Base-by-base conservation (phyloP, 768 basidiomycete species). In the Phanerochaete sordida region DNA sequence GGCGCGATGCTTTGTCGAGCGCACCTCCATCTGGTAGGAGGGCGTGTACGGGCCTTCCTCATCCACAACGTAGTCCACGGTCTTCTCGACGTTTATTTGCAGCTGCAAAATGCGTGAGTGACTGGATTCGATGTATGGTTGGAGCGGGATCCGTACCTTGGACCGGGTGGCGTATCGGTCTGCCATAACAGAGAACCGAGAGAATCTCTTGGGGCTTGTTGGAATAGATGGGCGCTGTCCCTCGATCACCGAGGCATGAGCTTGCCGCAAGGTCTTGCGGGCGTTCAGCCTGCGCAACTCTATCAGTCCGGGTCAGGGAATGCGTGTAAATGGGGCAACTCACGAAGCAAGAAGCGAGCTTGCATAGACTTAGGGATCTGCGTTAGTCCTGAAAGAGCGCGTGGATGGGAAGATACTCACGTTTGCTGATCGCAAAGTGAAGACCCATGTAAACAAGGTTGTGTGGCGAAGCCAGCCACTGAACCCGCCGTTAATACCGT, bases 291-390 rank as follows among this genome's bases (percentile, higher is more conserved):
- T 68, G 57, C 16, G 44, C 26, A 43, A 44, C 24, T 24, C 48
- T 43, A 52, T 57, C 43, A 43, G 15, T 39, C 30, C 46, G 56
- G 45, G 31, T 56, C 56, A 37, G 44, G 27, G 33, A 48, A 46
- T 44, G 16, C 12, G 27, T 13, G 45, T 23, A 21, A n/a, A 43
- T 4, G 9, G 12, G 24, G 48, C 31, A 12, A 64, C 65, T 48
- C 53, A 71, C 70, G 70, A 65, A 46, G 69, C 70, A 46, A 71
- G 60, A 57, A 70, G 65, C 26, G 68, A 66, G 57, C 68, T 71
- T 13, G 69, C 70, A 46, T 71, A 70, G 15, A 70, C 70, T 69
- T 63, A 24, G 31, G 46, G 13, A 19, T 43, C 11, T 1, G 13
- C 21, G 15, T 39, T 16, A 58, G 21, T 12, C 15, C 7, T 16